Evolutionary conservation across 2,329 filamentous ascomycete species (phyloP).

Genomic region (Scedosporium apiospermum): DNA sequence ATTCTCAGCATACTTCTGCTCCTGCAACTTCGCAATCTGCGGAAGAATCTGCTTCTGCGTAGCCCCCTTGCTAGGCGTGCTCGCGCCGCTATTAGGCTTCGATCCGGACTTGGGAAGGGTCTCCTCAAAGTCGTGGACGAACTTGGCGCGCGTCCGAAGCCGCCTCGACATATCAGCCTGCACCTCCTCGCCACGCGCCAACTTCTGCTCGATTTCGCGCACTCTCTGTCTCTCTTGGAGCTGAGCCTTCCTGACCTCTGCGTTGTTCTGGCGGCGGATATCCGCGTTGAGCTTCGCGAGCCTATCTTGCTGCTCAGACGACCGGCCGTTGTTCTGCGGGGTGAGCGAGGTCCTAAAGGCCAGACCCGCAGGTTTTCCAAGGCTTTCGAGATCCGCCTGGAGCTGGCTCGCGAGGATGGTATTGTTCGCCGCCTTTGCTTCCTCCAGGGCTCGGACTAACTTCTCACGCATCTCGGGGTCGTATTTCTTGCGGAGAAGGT

Average conservation of each 20-base stretch:
- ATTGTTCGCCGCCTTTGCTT: conserved; percentile 57
- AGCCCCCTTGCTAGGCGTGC: conserved; percentile 34
- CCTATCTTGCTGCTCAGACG: conserved; percentile 64
- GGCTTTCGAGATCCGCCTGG: conserved; percentile 50
- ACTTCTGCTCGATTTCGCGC: conserved; percentile 49
- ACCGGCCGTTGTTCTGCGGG: conserved; percentile 39
- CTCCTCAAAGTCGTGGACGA: conserved; percentile 53
- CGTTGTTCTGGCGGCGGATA: conserved; percentile 77
- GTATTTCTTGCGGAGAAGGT: conserved; percentile 56
- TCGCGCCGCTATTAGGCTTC: conserved; percentile 33
- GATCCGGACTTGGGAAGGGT: conserved; percentile 38
- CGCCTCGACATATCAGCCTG: conserved; percentile 51
- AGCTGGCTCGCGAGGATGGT: conserved; percentile 43
- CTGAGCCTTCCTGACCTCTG: conserved; percentile 84
- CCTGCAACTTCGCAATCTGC: conserved; percentile 43
- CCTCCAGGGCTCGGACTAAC: conserved; percentile 54
- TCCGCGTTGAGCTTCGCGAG: conserved; percentile 74
- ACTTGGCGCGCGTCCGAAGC: conserved; percentile 58
- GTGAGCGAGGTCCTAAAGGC: conserved; percentile 61
- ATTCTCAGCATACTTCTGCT: conserved; percentile 44
- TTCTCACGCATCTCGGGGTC: conserved; percentile 59
- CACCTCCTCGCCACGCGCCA: conserved; percentile 54
- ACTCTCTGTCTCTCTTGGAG: conserved; percentile 64
- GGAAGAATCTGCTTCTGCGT: conserved; percentile 35
- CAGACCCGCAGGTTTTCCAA: conserved; percentile 55